Base-by-base conservation (phyloP, 345 rosid species). In the Populus pruinosa region DNA sequence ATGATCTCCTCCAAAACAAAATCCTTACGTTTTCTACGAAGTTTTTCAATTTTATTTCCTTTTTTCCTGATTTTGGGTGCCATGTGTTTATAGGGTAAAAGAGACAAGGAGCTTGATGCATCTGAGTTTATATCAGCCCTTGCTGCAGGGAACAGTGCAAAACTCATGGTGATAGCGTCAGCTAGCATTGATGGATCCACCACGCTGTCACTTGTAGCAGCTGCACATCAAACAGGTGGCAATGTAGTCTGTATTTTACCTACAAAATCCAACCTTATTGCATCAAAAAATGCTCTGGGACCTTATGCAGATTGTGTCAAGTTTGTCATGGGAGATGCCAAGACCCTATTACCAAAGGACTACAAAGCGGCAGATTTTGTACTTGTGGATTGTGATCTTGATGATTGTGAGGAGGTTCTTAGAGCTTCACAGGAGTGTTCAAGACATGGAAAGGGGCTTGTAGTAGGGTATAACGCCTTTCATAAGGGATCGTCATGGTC, bases 111-210 rank as follows among this genome's bases (percentile, higher is more conserved):
- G 79, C 91, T 91, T 3, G 89, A 86, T 63, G 84, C 72, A 18
- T 86, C 85, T 0, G 93, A 90, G 85, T 90, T 90, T 84, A 86
- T 88, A 76, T 85, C 93, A 0, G 93, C 93, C 14, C 70, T 90
- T 2, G 90, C 89, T 0, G 91, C 89, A 0, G 93, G 91, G 12
- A 87, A 88, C 83, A 86, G 82, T 39, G 86, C 91, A 17, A 82
- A 77, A 47, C 79, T 85, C n/a, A 86, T 87, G 89, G 91, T 87
- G 62, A 71, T 86, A 61, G 84, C 80, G 20, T 69, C 79, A 29
- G 64, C 83, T 3, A 61, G 69, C 21, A 49, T 63, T 2, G 69
- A 78, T 1, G 70, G 64, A 56, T 75, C 89, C 69, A 81, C 74
- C 73, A 43, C 78, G 0, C 72, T 80, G 3, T 81, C 91, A 5